Base-by-base conservation (phyloP, 73 alveolate species). In the Urostyla sp. region DNA sequence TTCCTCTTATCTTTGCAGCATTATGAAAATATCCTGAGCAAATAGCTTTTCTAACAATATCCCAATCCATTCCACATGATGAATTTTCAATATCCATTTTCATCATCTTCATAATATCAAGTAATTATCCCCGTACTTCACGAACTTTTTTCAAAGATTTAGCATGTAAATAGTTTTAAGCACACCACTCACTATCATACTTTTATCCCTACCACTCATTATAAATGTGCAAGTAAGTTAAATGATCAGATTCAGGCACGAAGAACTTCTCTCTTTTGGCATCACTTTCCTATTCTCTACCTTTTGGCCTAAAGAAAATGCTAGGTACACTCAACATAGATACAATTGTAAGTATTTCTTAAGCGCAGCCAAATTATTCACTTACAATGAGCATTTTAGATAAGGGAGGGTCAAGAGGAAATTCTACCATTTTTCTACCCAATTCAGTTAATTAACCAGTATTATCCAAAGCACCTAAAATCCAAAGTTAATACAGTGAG, bases 211-310 rank as follows among this genome's bases (percentile, higher is more conserved):
- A 90, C 99, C 99, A 98, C 88, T 98, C 96, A 81, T 97, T 98
- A 90, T 96, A 98, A 28, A 97, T 99, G 87, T 98, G 96, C 56
- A 97, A 91, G 69, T 95, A 89, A 35, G 99, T 98, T 50, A 98
- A 78, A 87, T 98, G 99, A 84, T 98, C 99, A 90, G 99, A 95
- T 89, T 98, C 99, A 0, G 99, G 99, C n/a, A 97, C 98, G 85
- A 95, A 98, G 90, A 98, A 98, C 85, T 98, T 97, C 91, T 98
- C 99, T 82, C 99, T 86, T 2, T 99, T 99, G 7, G 99, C 95
- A 75, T 98, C 99, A 49, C 98, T 92, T 85, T 98, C 99, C 53
- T 95, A 90, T 74, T 97, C 99, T 50, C 98, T 84, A 66, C 94
- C 99, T 84, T 97, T 98, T 4, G 99, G 99, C 50, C 99, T 88